These are phyloP conservation scores for Cladosporium oxysporum DNA, from an alignment of 2,329 filamentous ascomycete genomes.

Conservation along the genomic window DNA sequence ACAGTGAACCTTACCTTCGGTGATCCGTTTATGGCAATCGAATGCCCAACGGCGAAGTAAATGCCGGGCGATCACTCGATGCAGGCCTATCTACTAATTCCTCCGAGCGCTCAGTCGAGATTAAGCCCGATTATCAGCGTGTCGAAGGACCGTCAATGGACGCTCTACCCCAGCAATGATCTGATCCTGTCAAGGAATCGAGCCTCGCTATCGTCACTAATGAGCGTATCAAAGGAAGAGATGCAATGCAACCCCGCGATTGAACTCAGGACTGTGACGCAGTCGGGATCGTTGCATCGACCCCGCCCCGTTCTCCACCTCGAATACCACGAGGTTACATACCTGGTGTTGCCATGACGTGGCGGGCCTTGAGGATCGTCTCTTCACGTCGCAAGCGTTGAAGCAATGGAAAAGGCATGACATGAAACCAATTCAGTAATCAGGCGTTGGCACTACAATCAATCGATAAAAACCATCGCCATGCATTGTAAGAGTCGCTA, in stretches of 20 bases:
- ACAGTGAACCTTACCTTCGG: neutral
- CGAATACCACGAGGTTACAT: neutral
- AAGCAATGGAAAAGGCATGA: neutral
- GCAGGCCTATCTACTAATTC: neutral
- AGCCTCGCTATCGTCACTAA: neutral
- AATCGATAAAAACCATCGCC: neutral
- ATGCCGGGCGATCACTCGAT: neutral
- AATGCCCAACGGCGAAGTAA: neutral
- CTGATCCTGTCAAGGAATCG: neutral
- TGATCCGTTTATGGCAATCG: neutral
- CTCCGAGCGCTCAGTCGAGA: neutral
- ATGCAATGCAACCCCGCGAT: neutral
- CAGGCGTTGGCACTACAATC: neutral
- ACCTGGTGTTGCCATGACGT: neutral
- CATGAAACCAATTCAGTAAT: neutral
- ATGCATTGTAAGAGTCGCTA: neutral
- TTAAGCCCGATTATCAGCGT: neutral
- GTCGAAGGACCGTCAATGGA: neutral
- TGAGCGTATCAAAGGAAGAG: neutral
- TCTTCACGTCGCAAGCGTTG: neutral
- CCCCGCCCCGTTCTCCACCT: neutral
- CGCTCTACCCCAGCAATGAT: neutral
- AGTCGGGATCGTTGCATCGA: neutral
- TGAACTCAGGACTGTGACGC: neutral
- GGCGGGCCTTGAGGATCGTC: neutral